phyloP scores from a whole-genome alignment of 1,139 yeast species.

The Scheffersomyces quercinus region DNA sequence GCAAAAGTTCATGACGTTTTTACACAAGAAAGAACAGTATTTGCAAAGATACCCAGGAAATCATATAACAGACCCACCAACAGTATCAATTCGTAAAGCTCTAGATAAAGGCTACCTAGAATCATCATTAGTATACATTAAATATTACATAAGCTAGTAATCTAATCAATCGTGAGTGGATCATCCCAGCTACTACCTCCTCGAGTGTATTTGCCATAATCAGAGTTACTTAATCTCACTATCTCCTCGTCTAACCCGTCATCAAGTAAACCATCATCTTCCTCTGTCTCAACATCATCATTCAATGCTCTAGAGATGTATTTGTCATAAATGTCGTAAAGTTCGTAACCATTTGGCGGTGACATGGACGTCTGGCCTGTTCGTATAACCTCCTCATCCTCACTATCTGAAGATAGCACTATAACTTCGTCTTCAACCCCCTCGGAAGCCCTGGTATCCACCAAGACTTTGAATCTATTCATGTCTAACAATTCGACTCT shows the following conservation, averaged over 20 bases:
- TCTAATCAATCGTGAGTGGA: conserved; percentile 33
- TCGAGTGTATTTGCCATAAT: conserved; percentile 5
- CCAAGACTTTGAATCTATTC: conserved; percentile 37
- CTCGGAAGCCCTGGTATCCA: conserved; percentile 17
- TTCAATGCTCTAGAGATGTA: not conserved
- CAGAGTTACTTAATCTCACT: conserved; percentile 4
- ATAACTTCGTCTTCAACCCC: conserved; percentile 25
- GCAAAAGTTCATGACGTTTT: too few species aligned
- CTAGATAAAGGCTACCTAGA: too few species aligned
- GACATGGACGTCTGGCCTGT: too few species aligned
- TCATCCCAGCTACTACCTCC: conserved; percentile 44
- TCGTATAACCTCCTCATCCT: conserved; percentile 4
- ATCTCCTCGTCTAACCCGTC: conserved; percentile 25
- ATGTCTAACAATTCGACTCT: conserved; percentile 40
- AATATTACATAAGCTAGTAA: too few species aligned
- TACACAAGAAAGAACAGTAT: too few species aligned
- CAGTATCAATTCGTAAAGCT: too few species aligned
- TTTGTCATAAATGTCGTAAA: not conserved
- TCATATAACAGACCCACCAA: too few species aligned
- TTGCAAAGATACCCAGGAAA: too few species aligned
- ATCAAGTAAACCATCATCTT: conserved; percentile 14
- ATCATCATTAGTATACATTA: too few species aligned
- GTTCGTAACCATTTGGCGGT: not conserved
- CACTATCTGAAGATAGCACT: conserved; percentile 29
- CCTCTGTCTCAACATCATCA: conserved; percentile 1